phyloP scores from a whole-genome alignment of 106 monocot species.

The Dactylorhiza incarnata region DNA sequence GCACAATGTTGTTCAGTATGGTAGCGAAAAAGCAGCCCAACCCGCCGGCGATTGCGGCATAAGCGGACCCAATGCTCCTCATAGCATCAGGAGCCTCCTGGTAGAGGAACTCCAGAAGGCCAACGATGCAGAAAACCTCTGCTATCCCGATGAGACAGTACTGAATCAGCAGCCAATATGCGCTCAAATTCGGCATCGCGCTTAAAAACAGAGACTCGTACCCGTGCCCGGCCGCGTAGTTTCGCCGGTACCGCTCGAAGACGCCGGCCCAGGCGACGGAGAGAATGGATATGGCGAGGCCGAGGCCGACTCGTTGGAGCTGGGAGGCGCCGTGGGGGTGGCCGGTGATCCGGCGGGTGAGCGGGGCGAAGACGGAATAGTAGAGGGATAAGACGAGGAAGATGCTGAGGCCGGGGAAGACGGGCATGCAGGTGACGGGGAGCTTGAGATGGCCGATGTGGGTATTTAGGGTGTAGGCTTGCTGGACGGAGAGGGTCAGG shows the following conservation, averaged over 20 bases:
- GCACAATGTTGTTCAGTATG: conserved; percentile 65
- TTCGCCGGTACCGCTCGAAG: conserved; percentile 74
- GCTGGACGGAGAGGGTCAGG: conserved; percentile 83
- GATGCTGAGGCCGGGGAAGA: conserved; percentile 76
- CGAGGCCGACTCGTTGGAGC: conserved; percentile 79
- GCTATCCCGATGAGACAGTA: conserved; percentile 82
- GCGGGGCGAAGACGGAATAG: conserved; percentile 60
- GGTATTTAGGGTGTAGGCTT: conserved; percentile 88
- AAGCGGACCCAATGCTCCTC: conserved; percentile 78
- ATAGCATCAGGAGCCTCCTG: conserved; percentile 96
- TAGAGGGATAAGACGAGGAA: conserved; percentile 71
- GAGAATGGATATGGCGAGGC: conserved; percentile 57
- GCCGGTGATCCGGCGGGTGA: conserved; percentile 70
- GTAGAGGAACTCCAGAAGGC: conserved; percentile 81
- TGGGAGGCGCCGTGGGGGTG: conserved; percentile 86
- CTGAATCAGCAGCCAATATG: conserved; percentile 89
- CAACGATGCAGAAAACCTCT: conserved; percentile 85
- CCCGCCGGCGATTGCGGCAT: conserved; percentile 91
- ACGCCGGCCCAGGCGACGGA: conserved; percentile 67
- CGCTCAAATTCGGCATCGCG: conserved; percentile 66
- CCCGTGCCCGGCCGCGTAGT: conserved; percentile 58
- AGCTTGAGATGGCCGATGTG: conserved; percentile 60
- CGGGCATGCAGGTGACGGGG: conserved; percentile 82
- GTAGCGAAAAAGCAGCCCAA: conserved; percentile 77
- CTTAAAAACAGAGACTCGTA: conserved; percentile 46